Evolutionary conservation across 1,284 basidiomycete species (phyloP).

Genomic region (Cutaneotrichosporon cyanovorans): DNA sequence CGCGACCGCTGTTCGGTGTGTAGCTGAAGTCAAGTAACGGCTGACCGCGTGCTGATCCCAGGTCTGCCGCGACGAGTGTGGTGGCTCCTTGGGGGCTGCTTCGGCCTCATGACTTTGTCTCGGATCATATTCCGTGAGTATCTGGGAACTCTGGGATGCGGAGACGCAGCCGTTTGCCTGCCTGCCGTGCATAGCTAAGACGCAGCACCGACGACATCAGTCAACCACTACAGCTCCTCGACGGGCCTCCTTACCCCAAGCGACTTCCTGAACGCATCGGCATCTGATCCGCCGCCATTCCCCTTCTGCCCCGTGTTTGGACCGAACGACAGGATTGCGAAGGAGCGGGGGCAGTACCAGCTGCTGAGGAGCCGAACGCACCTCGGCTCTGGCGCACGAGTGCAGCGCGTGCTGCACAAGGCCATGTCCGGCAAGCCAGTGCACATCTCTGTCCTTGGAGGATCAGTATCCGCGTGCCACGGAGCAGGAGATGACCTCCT

Average conservation of each 20-base stretch:
- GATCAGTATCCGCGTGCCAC: conserved; percentile 89
- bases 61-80: conserved; percentile 34
- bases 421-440: conserved; percentile 78
- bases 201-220: conserved; percentile 2
- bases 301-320: conserved; percentile 82
- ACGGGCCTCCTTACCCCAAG: conserved; percentile 44
- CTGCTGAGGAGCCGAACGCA: conserved; percentile 71
- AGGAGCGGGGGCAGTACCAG: conserved; percentile 67
- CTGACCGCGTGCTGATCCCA: conserved; percentile 15
- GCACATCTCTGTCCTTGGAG: conserved; percentile 82
- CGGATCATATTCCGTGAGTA: conserved; percentile 34
- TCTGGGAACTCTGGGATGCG: too few relatives aligned
- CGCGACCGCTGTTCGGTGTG: too few relatives aligned
- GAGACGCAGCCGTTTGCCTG: background rate
- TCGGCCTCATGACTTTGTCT: conserved; percentile 28
- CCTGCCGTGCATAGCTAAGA: too few relatives aligned
- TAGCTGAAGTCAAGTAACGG: too few relatives aligned
- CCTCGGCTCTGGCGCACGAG: conserved; percentile 69
- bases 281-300: conserved; percentile 64
- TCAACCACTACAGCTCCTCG: too few relatives aligned
- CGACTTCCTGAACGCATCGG: conserved; percentile 48
- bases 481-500: conserved; percentile 88
- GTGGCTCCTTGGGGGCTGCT: conserved; percentile 24
- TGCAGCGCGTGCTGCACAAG: conserved; percentile 74
- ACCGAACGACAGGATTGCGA: conserved; percentile 66